These are phyloP conservation scores for Postia placenta DNA, from an alignment of 768 basidiomycete genomes.

Conservation along the genomic window DNA sequence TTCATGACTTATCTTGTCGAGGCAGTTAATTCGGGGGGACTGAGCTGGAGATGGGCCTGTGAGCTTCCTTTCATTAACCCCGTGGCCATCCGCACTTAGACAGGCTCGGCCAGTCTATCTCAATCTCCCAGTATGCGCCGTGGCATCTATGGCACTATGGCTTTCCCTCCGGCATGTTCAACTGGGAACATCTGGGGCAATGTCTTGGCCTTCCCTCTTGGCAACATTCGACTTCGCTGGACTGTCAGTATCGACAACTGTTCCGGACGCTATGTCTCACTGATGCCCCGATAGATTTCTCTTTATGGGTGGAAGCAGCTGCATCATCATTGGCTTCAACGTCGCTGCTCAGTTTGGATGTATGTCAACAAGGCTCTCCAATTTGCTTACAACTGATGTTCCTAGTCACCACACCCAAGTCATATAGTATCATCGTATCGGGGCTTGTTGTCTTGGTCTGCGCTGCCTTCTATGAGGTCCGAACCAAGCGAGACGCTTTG, in stretches of 20 bases:
- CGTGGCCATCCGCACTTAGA: neutral
- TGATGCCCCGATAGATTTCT: conserved; percentile 39
- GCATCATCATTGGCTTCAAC: conserved; percentile 75
- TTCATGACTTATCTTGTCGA: too few species aligned
- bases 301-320: conserved; percentile 71
- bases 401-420: conserved; percentile 50
- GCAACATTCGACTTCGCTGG: conserved; percentile 72
- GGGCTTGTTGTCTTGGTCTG: conserved; percentile 49
- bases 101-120: conserved; percentile 54
- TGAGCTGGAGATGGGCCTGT: conserved; percentile 88
- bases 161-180: conserved; percentile 55
- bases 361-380: too few species aligned
- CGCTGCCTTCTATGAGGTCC: conserved; percentile 63
- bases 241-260: conserved; percentile 43
- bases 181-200: conserved; percentile 36
- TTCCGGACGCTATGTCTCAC: neutral
- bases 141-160: conserved; percentile 51
- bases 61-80: conserved; percentile 29
- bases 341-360: conserved; percentile 65
- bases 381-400: too few species aligned
- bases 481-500: conserved; percentile 61
- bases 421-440: conserved; percentile 50
- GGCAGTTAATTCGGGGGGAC: conserved; percentile 13
- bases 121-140: conserved; percentile 69
- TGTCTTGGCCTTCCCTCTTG: conserved; percentile 51